Base-by-base conservation (phyloP, 2,329 filamentous ascomycete genomes). In the Niveomyces coronatus region DNA sequence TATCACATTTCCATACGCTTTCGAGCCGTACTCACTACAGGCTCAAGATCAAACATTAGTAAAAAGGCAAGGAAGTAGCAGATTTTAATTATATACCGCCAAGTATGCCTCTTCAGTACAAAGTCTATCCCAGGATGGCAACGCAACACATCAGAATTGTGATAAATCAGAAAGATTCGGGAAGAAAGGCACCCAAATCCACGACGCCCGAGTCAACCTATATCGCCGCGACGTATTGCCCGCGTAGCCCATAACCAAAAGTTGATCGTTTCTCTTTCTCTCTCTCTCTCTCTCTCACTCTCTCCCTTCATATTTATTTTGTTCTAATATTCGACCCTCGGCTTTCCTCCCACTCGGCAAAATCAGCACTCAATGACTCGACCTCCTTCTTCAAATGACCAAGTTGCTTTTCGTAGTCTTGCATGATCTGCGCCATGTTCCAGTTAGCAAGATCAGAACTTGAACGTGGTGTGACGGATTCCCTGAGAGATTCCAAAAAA, bases 321-420 rank as follows among this genome's bases (percentile, higher is more conserved):
- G 54, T 53, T 42, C 60, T 61, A 13, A 60, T 50, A 17, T 54
- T 49, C 10, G 63, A 58, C 45, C 61, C 61, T 37, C 65, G 62
- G 44, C 67, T 68, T 51, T 64, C 67, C 47, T 74, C 67, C 71
- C 72, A 76, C 18, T 67, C 62, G 10, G 67, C 62, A 43, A 69
- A 76, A 44, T 76, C 74, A 29, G 68, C 65, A 48, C 71, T 72
- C 46, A 79, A 65, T 35, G 73, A 68, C 53, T 82, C 79, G 11
- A 80, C 65, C 54, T 86, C 80, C 54, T 79, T 80, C 59, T 79
- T 82, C 45, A 93, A 65, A 54, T 88, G 81, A 53, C 74, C 68
- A 23, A 91, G 67, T 63, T 89, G 84, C 55, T 79, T 83, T 56
- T 88, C 81, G 56, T 88, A 89, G 53, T 87, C 82, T 51, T 83